Conservation (phyloP, 306 rosid species). For the Herpetospermum pedunculosum region DNA sequence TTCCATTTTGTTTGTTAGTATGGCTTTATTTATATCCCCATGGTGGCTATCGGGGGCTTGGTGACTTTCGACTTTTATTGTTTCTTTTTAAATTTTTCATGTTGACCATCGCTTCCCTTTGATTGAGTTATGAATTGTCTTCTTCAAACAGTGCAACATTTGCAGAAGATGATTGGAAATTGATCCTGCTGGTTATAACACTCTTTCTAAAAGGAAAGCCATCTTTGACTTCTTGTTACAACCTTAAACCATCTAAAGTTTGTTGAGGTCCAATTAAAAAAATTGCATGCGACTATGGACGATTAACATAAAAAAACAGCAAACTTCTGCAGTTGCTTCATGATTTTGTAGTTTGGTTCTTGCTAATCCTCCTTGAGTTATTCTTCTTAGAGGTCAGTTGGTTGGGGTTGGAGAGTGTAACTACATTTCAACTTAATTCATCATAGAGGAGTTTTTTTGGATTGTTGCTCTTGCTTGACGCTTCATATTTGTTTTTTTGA, state of each 20-base stretch:
- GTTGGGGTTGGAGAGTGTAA: too few species aligned
- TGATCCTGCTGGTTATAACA: constrained; percentile 78
- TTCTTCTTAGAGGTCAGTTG: too few species aligned
- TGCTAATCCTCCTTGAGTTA: too few species aligned
- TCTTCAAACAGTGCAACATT: constrained; percentile 46
- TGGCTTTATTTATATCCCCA: background rate
- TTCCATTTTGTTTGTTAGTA: background rate
- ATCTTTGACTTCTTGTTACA: constrained; percentile 31
- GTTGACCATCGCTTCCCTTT: background rate
- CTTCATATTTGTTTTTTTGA: too few species aligned
- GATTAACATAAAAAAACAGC: constrained; percentile 48
- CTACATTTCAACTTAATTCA: too few species aligned
- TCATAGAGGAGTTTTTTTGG: too few species aligned
- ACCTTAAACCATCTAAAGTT: constrained; percentile 42
- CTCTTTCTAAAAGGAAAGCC: constrained; percentile 84
- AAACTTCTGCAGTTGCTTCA: constrained; percentile 64
- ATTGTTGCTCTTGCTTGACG: too few species aligned
- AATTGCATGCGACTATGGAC: constrained; percentile 83
- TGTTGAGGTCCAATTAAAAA: constrained; percentile 51
- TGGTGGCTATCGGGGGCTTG: background rate
- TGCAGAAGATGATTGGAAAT: constrained; percentile 93
- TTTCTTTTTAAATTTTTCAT: background rate
- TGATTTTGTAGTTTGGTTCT: too few species aligned
- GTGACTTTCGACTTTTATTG: background rate
- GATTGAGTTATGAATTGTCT: constrained; percentile 8